Base-by-base conservation (phyloP, 192 early-diverging fungal genomes). In the Linderina pennispora region DNA sequence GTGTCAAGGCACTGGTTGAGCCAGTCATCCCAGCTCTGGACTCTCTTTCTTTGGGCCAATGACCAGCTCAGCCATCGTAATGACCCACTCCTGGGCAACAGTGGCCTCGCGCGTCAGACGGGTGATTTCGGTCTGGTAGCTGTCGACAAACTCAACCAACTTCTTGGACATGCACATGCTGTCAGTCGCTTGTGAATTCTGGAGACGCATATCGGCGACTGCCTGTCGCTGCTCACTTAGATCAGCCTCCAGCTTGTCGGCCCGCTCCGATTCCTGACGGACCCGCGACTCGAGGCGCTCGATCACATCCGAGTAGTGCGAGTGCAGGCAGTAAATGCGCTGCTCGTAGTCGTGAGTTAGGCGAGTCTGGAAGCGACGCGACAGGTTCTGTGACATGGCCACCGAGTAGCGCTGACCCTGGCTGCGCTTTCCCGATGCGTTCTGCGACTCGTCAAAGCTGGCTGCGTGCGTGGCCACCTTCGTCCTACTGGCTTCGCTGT, bases 1-100 rank as follows among this genome's bases (percentile, higher is more conserved):
- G 40, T 33, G 16, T 62, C 59, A 14, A 70, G 28, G 23, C 66
- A 60, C 35, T 21, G 17, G 40, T 41, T 50, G 18, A 70, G 66
- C 66, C 66, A 70, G 19, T 70, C 66, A 41, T 70, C 59, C 66
- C 66, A 70, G 14, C 48, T 46, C 55, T 70, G 66, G 36, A n/a
- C 28, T 32, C 47, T 70, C 55, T n/a, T 40, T 40, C 47, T 70
- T 70, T 14, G 66, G 66, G 14, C 66, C 66, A 40, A 62, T 36
- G 6, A 54, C 51, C 17, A 70, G 43, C 40, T 70, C 66, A 1
- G 66, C 66, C 20, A 70, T 36, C 2, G 59, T 54, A n/a, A 70
- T 53, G 2, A 70, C 59, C 66, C 66, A 70, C 31, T 70, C 55
- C 23, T 70, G 66, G 3, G 66, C 66, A 3, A 55, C 58, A 19